Percentiles rank a stretch among this genome's conserved stretches.
phyloP scores from a whole-genome alignment of 345 rosid species.

The Aegle marmelos region DNA sequence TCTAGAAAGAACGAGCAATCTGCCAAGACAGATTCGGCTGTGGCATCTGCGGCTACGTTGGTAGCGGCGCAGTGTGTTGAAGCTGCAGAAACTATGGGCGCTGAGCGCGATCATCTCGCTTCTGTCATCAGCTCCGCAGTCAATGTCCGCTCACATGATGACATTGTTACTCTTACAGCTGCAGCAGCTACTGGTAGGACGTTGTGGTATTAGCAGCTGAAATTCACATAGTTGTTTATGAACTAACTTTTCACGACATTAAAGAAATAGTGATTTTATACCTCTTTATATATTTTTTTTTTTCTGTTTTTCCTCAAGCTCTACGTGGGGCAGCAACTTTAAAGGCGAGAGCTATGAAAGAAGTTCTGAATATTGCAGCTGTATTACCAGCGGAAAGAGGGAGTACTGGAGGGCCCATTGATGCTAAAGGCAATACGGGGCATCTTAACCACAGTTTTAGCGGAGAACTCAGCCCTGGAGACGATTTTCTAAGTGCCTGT shows the following conservation, averaged over 20 bases:
- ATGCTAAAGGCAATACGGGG: slow-evolving; percentile 36
- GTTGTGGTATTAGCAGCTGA: not conserved
- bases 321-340: slow-evolving; percentile 91
- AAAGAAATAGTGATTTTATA: not conserved
- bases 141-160: slow-evolving; percentile 81
- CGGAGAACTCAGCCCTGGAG: slow-evolving; percentile 57
- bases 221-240: too few species aligned
- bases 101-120: slow-evolving; percentile 77
- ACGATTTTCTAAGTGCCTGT: slow-evolving; percentile 52
- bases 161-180: slow-evolving; percentile 83
- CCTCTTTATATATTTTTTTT: not conserved
- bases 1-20: slow-evolving; percentile 59
- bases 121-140: slow-evolving; percentile 88
- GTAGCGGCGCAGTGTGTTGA: slow-evolving; percentile 99
- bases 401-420: slow-evolving; percentile 29
- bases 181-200: slow-evolving; percentile 89
- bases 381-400: slow-evolving; percentile 75
- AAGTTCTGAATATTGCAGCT: slow-evolving; percentile 71
- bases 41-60: slow-evolving; percentile 89
- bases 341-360: slow-evolving; percentile 87
- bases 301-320: slow-evolving; percentile 35
- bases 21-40: slow-evolving; percentile 74
- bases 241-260: too few species aligned
- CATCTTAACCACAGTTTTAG: slow-evolving; percentile 40
- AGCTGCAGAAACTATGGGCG: slow-evolving; percentile 89